Percentiles rank a stretch among this genome's conserved stretches.
These are phyloP conservation scores for Colletotrichum tanaceti DNA, from an alignment of 2,329 filamentous ascomycete species.

Conservation along the genomic window DNA sequence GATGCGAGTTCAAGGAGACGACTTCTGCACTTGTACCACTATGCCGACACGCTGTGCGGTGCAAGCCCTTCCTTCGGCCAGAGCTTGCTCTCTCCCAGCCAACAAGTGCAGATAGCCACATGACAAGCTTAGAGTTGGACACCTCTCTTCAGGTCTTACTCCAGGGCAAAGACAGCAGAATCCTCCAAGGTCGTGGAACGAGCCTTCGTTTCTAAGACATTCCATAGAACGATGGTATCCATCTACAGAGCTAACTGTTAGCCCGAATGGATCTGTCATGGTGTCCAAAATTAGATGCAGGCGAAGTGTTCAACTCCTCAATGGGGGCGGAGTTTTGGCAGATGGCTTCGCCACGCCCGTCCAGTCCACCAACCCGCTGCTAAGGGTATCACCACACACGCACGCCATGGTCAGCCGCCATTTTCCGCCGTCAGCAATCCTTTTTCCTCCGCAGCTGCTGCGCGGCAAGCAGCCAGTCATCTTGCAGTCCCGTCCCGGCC, in stretches of 20 bases:
- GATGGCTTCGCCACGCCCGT: conserved; percentile 5
- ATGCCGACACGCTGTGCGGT: not conserved
- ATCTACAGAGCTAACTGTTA: not conserved
- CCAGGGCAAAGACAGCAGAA: too few relatives aligned
- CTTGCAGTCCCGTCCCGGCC: not conserved
- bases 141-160: too few relatives aligned
- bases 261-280: not conserved
- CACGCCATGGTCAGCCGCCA: conserved; percentile 11
- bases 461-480: conserved; percentile 31
- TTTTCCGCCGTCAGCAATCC: not conserved
- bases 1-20: not conserved
- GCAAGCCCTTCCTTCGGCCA: not conserved
- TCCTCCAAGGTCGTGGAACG: not conserved
- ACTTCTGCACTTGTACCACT: too few relatives aligned
- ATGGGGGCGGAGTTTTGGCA: conserved; percentile 1
- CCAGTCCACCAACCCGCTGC: not conserved
- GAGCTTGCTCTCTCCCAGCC: too few relatives aligned
- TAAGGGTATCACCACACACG: not conserved
- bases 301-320: conserved; percentile 2
- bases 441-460: not conserved
- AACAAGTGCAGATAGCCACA: too few relatives aligned
- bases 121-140: too few relatives aligned
- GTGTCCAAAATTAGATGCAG: conserved; percentile 9
- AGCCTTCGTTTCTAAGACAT: too few relatives aligned
- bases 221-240: too few relatives aligned